Base-by-base conservation (phyloP, 371 early-diverging fungal species). In the Entomophthora muscae region DNA sequence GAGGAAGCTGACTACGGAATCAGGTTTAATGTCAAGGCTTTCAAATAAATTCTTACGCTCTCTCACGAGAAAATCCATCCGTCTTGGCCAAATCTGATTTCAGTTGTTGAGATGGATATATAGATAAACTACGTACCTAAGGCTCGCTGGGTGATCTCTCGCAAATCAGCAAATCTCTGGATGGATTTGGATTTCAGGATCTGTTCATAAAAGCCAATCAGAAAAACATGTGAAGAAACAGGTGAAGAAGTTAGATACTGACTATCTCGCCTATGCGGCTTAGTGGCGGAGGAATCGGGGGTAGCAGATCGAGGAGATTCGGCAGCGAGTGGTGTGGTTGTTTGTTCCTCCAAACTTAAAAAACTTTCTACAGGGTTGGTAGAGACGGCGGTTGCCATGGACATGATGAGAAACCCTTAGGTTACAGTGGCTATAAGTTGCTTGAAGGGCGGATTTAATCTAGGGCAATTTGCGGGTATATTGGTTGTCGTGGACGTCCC, bases 41-140 rank as follows among this genome's bases (percentile, higher is more conserved):
- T 24, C 2, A 61, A 22, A 42, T 7, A 26, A n/a, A n/a, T n/a
- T n/a, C 61, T 61, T 33, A 61, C 61, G 61, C 61, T 51, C 31
- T 1, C 42, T 61, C 61, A 23, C 51, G 10, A 42, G 22, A 32
- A 61, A 61, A 61, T 10, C 61, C 61, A 23, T 61, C 33, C 13
- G 42, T 42, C 27, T 61, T 30, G 2, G n/a, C 13, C 33, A 61
- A 24, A 21, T 61, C 61, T 61, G 42, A 61, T 3, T 3, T n/a
- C n/a, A n/a, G n/a, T 52, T 61, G n/a, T 5, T 42, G 22, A 23
- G 7, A 22, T 33, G 17, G 21, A 27, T 61, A 10, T 22, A 22
- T 13, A 52, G n/a, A n/a, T n/a, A n/a, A n/a, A n/a, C n/a, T n/a
- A n/a, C n/a, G n/a, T 61, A 61, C 58, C 58, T 23, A 58, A 32